Base-by-base conservation (phyloP, 2,329 filamentous ascomycete species). In the Aspergillus melleus region DNA sequence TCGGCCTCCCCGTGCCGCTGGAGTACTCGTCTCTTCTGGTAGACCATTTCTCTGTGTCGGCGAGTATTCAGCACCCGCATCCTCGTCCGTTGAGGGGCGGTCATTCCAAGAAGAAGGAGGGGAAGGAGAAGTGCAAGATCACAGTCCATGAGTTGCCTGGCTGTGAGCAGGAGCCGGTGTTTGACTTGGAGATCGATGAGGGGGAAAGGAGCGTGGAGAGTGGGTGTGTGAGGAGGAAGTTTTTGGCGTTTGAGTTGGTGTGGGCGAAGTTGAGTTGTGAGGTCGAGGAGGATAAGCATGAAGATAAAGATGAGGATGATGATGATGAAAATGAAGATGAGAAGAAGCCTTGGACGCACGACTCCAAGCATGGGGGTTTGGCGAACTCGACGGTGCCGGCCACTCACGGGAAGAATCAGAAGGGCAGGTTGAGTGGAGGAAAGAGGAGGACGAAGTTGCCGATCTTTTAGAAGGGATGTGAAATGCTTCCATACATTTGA, bases 141-240 rank as follows among this genome's bases (percentile, higher is more conserved):
- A 68, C 72, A 26, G 55, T 76, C 1, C 70, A 74, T 57, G 73
- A 76, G 49, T 65, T 70, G 0, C 70, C 73, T 0, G 72, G 66
- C 2, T 76, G 74, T 46, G 60, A 68, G 6, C 71, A 74, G 44
- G 53, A 61, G 4, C 69, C 73, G 1, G 63, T 76, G 0, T 60
- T 76, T 50, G 61, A 50, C 20, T 57, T 68, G 26, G 61, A 65
- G 9, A 56, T 74, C 2, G 57, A 56, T 24, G 4, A 47, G 24
- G 57, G 57, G 24, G 4, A 47, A 16, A 36, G 47, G 16, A 16
- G 50, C 2, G 57, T 52, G 65, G 29, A 62, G 66, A 74, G 71
- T 54, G 57, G 58, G 5, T 76, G 74, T 49, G 58, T 57, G 46
- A 32, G 52, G 20, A 63, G 69, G 19, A 62, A 64, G 6, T 69